Percentiles rank a stretch among this genome's conserved stretches.
Conservation (phyloP, 2,329 filamentous ascomycete species). For the Colletotrichum sp. region DNA sequence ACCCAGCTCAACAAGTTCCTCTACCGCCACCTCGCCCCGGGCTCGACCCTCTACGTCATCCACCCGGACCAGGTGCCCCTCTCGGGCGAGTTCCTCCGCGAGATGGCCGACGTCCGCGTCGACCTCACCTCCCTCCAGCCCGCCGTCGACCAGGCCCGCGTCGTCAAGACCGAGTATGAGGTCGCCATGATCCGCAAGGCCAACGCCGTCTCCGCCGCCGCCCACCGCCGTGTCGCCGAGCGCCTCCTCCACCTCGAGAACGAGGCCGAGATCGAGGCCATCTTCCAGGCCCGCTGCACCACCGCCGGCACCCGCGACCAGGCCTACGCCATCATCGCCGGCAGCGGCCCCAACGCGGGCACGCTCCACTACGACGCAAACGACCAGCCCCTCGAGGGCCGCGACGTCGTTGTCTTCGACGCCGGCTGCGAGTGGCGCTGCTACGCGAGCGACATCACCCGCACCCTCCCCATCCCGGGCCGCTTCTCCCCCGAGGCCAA, state of each 20-base stretch:
- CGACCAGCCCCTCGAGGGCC: conserved; percentile 69
- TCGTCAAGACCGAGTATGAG: conserved; percentile 87
- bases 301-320: conserved; percentile 75
- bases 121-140: conserved; percentile 61
- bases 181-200: conserved; percentile 81
- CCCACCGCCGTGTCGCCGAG: conserved; percentile 75
- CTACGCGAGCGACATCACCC: conserved; percentile 90
- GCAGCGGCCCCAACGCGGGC: conserved; percentile 79
- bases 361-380: conserved; percentile 89
- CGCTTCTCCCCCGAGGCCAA: conserved; percentile 70
- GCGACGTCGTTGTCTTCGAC: conserved; percentile 81
- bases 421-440: conserved; percentile 84
- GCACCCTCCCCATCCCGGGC: conserved; percentile 81
- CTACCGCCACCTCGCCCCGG: conserved; percentile 34
- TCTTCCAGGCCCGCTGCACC: conserved; percentile 76
- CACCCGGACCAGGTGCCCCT: conserved; percentile 46
- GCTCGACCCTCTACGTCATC: conserved; percentile 47
- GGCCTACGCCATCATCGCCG: conserved; percentile 89
- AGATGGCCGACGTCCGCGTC: conserved; percentile 37
- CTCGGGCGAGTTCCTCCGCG: conserved; percentile 26
- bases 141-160: conserved; percentile 80
- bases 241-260: conserved; percentile 67
- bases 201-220: conserved; percentile 77
- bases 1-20: conserved; percentile 54
- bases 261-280: conserved; percentile 83